Percentiles rank a stretch among this genome's conserved stretches.
Conservation (phyloP, 192 early-diverging fungal species). For the Coemansia sp. region DNA sequence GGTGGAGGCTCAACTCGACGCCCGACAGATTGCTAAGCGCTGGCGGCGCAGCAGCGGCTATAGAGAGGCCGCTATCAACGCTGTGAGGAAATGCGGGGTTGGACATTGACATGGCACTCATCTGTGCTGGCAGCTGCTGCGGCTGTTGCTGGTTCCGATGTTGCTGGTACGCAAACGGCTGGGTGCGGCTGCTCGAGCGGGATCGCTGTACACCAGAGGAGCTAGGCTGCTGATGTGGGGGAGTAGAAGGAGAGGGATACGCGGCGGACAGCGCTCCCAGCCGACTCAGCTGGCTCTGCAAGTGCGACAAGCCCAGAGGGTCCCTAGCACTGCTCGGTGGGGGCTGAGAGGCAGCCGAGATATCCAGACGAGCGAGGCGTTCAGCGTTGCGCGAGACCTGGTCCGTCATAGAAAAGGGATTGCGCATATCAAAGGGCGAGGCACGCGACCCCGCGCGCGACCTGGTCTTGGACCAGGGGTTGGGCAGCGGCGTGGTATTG, state of each 20-base stretch:
- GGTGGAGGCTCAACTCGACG: background rate
- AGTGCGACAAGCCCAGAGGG: constrained; percentile 5
- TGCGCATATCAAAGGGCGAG: constrained; percentile 18
- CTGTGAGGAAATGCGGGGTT: constrained; percentile 8
- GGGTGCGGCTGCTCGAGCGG: constrained; percentile 6
- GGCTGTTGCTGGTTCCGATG: background rate
- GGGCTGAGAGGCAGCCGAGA: constrained; percentile 22
- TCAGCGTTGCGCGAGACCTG: constrained; percentile 42
- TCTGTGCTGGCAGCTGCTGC: constrained; percentile 17
- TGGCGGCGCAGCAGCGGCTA: constrained; percentile 6
- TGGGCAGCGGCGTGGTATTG: constrained; percentile 53
- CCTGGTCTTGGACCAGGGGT: constrained; percentile 45
- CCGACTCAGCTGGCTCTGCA: constrained; percentile 9
- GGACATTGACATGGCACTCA: constrained; percentile 26
- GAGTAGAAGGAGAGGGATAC: background rate
- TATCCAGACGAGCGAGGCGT: constrained; percentile 37
- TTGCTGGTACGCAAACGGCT: constrained; percentile 9
- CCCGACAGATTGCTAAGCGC: constrained; percentile 8
- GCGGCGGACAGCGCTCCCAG: constrained; percentile 6
- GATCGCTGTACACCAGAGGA: background rate
- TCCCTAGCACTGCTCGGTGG: constrained; percentile 9
- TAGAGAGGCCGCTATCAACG: background rate
- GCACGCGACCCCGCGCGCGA: constrained; percentile 9
- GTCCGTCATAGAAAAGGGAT: constrained; percentile 30
- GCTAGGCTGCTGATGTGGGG: background rate